A percentile compares a stretch with the other conserved stretches of the same genome.
phyloP scores from a whole-genome alignment of 108 stramenopile genomes.

The Nitzschia palea region DNA sequence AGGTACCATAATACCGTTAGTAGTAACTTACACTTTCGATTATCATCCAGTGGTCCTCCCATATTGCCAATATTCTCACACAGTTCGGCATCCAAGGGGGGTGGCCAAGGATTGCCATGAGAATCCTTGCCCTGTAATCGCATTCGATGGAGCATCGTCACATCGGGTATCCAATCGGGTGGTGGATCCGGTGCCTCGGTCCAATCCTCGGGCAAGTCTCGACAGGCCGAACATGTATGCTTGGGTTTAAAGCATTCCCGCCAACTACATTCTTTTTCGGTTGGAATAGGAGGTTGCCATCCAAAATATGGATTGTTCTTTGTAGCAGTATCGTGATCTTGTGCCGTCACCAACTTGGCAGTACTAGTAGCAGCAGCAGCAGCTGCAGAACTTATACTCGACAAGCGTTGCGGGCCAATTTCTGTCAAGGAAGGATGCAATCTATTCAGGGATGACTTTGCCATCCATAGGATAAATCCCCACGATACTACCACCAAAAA shows the following conservation, averaged over 20 bases:
- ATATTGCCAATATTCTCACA: constrained; percentile 48
- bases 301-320: constrained; percentile 30
- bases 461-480: too few relatives aligned
- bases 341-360: too few relatives aligned
- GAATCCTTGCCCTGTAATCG: constrained; percentile 47
- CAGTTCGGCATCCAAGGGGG: constrained; percentile 52
- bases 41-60: constrained; percentile 19
- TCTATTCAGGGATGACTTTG: too few relatives aligned
- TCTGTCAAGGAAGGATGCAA: too few relatives aligned
- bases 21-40: constrained; percentile 15
- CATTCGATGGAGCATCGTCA: constrained; percentile 69
- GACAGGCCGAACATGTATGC: constrained; percentile 47
- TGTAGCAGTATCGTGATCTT: too few relatives aligned
- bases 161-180: constrained; percentile 67
- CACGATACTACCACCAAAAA: too few relatives aligned
- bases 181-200: constrained; percentile 16
- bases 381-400: too few relatives aligned
- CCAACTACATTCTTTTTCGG: constrained; percentile 49
- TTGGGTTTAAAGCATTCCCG: constrained; percentile 53
- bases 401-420: too few relatives aligned
- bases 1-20: neutral
- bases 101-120: constrained; percentile 74
- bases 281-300: constrained; percentile 57
- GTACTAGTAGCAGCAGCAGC: too few relatives aligned
- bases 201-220: constrained; percentile 46